phyloP scores from a whole-genome alignment of 805 yeast genomes.

The Cyberlindnera meyerae region DNA sequence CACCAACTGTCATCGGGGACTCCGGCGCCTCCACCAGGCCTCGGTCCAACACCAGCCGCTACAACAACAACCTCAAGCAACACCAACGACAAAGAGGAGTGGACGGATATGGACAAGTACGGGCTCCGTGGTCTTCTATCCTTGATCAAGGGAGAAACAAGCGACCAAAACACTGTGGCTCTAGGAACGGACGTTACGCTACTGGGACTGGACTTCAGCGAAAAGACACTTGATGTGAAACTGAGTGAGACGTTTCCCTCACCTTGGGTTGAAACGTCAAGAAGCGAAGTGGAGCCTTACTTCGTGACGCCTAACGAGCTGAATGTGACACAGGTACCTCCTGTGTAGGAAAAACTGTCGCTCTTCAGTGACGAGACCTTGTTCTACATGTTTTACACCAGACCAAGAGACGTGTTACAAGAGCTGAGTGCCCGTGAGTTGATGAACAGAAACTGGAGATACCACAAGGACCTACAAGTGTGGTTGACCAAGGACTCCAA shows the following conservation, averaged over 20 bases:
- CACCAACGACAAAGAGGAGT: constrained; percentile 6
- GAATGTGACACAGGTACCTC: constrained; percentile 11
- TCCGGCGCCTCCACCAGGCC: constrained; percentile 5
- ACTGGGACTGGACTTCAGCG: constrained; percentile 56
- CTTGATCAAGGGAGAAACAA: constrained; percentile 56
- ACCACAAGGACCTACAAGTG: constrained; percentile 90
- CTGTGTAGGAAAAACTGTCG: constrained; percentile 41
- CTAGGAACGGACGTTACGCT: constrained; percentile 70
- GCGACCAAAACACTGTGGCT: constrained; percentile 60
- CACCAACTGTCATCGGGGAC: neutral
- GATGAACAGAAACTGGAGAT: constrained; percentile 92
- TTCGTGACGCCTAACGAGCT: constrained; percentile 55
- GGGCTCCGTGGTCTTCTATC: constrained; percentile 64
- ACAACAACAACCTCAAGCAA: neutral
- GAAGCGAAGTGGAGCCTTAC: constrained; percentile 85
- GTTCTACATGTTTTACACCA: constrained; percentile 88
- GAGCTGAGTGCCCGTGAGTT: constrained; percentile 91
- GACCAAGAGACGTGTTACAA: constrained; percentile 88
- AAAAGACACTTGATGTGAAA: constrained; percentile 31
- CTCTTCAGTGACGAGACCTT: constrained; percentile 85
- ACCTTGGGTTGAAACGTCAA: constrained; percentile 92
- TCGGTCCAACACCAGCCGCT: neutral
- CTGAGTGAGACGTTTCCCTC: constrained; percentile 69
- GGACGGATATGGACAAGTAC: constrained; percentile 50
- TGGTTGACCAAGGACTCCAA: constrained; percentile 95